Conservation (phyloP, 257 asterid species). For the Paulownia fortunei region DNA sequence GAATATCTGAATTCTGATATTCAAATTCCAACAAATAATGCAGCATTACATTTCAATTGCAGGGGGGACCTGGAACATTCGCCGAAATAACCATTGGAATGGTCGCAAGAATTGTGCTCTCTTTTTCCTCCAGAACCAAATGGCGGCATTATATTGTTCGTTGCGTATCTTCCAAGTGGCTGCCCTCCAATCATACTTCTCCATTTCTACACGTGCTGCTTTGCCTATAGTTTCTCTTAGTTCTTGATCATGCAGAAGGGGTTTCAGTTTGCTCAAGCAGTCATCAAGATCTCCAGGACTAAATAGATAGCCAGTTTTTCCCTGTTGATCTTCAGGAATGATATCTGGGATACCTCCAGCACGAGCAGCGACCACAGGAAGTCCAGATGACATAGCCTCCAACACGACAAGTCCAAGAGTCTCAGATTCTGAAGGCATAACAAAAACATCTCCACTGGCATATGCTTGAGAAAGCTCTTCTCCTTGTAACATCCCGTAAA, state of each 20-base stretch:
- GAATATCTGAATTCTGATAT: no score
- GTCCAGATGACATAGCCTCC: conserved; percentile 97
- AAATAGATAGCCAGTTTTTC: conserved; percentile 76
- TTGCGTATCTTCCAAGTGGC: conserved; percentile 85
- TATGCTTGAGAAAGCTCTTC: conserved; percentile 97
- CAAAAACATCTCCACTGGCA: conserved; percentile 89
- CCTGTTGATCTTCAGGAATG: conserved; percentile 82
- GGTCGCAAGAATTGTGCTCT: conserved; percentile 64
- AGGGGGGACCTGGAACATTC: conserved; percentile 32
- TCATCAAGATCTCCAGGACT: conserved; percentile 83
- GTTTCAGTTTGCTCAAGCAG: conserved; percentile 77
- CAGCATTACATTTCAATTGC: conserved; percentile 46
- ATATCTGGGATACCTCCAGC: conserved; percentile 96
- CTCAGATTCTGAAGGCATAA: conserved; percentile 97
- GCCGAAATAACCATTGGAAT: conserved; percentile 71
- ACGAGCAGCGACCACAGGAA: conserved; percentile 91
- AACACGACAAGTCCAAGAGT: conserved; percentile 88
- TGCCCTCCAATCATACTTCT: conserved; percentile 91
- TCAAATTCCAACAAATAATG: no score
- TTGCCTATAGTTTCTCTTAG: conserved; percentile 71
- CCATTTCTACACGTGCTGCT: conserved; percentile 84
- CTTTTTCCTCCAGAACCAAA: conserved; percentile 93
- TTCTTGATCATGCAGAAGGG: conserved; percentile 59
- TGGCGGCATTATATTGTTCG: conserved; percentile 81
- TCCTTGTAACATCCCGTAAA: conserved; percentile 92